Base-by-base conservation (phyloP, 2,329 filamentous ascomycete genomes). In the Mollisia scopiformis region DNA sequence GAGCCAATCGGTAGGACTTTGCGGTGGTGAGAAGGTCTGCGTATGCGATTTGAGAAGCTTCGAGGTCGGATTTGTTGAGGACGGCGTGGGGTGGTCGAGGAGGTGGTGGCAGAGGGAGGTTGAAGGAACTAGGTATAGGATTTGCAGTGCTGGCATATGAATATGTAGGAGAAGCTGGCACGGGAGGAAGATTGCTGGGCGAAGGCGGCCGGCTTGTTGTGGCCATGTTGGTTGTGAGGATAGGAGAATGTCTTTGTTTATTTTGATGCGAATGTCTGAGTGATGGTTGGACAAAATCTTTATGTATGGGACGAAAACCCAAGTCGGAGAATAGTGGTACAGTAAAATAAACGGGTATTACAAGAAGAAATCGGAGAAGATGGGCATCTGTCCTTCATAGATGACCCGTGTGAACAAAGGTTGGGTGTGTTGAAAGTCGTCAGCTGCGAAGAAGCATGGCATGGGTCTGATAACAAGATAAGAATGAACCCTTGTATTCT, bases 141-240 rank as follows among this genome's bases (percentile, higher is more conserved):
- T 86, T 85, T 33, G 85, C 79, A 19, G 86, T 88, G 41, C 85
- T 87, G 59, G 86, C 84, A 72, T 87, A 81, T 14, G 86, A 88
- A 73, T 84, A 87, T 25, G 85, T 82, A 39, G 86, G 86, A 19
- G 85, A 88, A n/a, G 76, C 75, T 6, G 86, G 86, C n/a, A 88
- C 78, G 1, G 84, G 82, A 19, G 85, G 85, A 0, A 87, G 76
- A 65, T 83, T 79, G n/a, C 82, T 84, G 10, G 79, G 82, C 33
- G 82, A 78, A 33, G 84, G 84, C 30, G 78, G 74, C 30, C 68
- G 69, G 35, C 28, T 35, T 33, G 37, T 37, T 47, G 68, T 62
- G 21, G 59, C 57, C 47, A 64, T 68, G 4, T 33, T 55, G 50
- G 27, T 55, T 14, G 7, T n/a, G 37, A 7, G 2, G 37, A n/a